These are phyloP conservation scores for Blattamonas nauphoetae DNA, from an alignment of 78 protist genomes.

Conservation along the genomic window DNA sequence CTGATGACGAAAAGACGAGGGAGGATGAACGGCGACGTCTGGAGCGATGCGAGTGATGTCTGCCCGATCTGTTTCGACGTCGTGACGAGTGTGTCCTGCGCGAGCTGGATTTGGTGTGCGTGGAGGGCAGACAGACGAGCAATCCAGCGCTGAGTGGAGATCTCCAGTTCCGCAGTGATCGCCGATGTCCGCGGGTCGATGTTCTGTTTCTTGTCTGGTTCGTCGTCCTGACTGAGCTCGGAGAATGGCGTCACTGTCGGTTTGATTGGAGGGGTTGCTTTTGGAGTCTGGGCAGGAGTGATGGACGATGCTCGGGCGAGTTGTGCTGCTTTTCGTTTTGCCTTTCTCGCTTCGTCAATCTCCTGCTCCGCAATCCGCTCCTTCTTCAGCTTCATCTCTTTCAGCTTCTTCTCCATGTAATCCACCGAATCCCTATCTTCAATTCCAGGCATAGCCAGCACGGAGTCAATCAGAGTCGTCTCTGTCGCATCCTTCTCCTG, in stretches of 20 bases:
- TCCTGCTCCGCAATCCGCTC: background rate
- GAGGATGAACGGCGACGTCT: background rate
- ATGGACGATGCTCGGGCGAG: background rate
- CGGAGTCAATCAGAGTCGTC: background rate
- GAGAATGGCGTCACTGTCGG: background rate
- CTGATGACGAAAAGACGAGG: background rate
- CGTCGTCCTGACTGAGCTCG: background rate
- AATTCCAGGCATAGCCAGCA: background rate
- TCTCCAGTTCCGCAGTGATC: background rate
- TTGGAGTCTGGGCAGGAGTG: background rate
- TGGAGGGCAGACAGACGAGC: background rate
- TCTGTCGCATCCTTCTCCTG: background rate
- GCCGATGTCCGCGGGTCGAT: background rate
- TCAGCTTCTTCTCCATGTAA: background rate
- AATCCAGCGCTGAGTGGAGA: background rate
- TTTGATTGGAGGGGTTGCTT: background rate
- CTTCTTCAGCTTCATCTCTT: background rate
- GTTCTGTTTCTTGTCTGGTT: background rate
- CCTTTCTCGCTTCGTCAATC: background rate
- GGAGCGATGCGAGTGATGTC: background rate
- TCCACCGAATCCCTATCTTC: background rate
- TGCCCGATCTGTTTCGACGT: background rate
- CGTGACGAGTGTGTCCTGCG: too few relatives aligned
- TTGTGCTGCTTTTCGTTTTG: background rate
- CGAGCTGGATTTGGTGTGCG: background rate